These are phyloP conservation scores for Botrytis sinoallii DNA, from an alignment of 2,329 filamentous ascomycete species.

Conservation along the genomic window DNA sequence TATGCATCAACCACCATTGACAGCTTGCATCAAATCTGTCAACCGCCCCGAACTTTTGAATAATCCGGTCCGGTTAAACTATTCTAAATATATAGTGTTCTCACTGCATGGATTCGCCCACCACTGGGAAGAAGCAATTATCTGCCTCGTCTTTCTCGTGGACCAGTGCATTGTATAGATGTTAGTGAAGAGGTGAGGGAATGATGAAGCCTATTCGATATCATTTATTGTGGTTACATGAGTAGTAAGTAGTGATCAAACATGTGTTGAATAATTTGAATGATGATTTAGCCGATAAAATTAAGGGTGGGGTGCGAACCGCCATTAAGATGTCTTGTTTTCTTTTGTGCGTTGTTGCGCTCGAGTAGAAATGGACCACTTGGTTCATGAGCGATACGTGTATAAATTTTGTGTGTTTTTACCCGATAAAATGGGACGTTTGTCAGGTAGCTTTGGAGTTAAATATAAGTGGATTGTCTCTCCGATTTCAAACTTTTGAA, in stretches of 20 bases:
- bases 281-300: neutral
- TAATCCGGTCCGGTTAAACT: neutral
- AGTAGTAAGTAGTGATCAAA: neutral
- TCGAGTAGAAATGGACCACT: slow-evolving; percentile 9
- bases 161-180: neutral
- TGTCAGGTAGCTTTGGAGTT: neutral
- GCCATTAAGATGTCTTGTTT: neutral
- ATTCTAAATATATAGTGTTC: neutral
- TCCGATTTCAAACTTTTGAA: slow-evolving; percentile 12
- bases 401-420: neutral
- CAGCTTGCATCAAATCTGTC: neutral
- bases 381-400: slow-evolving; percentile 15
- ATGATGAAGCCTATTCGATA: neutral
- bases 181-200: no score
- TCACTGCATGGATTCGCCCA: neutral
- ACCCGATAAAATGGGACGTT: neutral
- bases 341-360: slow-evolving; percentile 11
- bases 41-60: neutral
- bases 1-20: neutral
- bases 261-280: neutral
- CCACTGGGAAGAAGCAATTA: neutral
- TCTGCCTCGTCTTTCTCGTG: neutral
- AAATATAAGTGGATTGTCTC: neutral
- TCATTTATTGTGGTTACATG: neutral
- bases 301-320: slow-evolving; percentile 6